Base-by-base conservation (phyloP, 805 yeast genomes). In the Kazachstania bromeliacearum region DNA sequence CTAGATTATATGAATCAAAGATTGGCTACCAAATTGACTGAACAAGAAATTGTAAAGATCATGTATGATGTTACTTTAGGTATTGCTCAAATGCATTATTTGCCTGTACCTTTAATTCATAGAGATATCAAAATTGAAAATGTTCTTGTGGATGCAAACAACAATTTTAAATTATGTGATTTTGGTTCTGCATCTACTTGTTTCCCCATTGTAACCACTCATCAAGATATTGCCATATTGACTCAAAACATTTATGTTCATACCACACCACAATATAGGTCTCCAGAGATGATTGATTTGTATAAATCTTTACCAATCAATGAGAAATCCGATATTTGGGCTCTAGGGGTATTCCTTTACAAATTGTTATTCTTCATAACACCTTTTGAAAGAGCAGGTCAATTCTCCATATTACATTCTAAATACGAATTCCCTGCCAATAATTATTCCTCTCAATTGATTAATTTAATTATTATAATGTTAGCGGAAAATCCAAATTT, bases 271-370 rank as follows among this genome's bases (percentile, higher is more conserved):
- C 98, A 92, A 59, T 92, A 92, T 57, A 68, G 98, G 43, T 70
- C 94, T 0, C 98, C 98, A 0, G 98, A 89, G 56, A 92, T 89
- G 97, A 74, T 89, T 37, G 96, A 89, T 59, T 68, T 89, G 21
- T 80, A 81, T 55, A 67, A 85, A 34, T 83, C 87, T 7, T 63
- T 76, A 31, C 94, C 96, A 2, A 83, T 89, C 33, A 94, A 89
- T 59, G 94, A 88, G 50, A 85, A 87, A 60, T 71, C 92, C 7
- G 98, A 89, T 63, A 84, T 89, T 34, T 89, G 98, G 98, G 98
- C 98, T 0, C 63, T 89, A 34, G 98, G 98, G 5, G 79, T 92
- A 22, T 83, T 89, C 43, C 66, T 92, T 34, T 89, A 85, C 66
- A 89, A 92, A 57, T 67, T 89, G 42, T 82, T 96, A 61, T 89